These are phyloP conservation scores for Neurospora sp. DNA, from an alignment of 495 filamentous ascomycete species.

Conservation along the genomic window DNA sequence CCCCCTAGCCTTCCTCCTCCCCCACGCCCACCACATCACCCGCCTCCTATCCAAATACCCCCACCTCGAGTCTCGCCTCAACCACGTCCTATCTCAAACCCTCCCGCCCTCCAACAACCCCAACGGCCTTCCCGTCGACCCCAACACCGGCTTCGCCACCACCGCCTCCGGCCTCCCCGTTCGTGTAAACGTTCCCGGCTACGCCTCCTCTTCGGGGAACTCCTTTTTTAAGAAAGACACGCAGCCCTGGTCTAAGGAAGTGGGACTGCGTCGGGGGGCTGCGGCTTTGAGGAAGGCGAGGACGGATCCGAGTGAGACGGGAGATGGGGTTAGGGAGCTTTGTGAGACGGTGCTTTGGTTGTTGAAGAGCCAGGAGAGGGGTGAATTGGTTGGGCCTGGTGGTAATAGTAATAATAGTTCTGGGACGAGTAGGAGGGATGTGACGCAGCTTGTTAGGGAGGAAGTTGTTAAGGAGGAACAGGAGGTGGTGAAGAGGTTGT, in stretches of 20 bases:
- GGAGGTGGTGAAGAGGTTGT: conserved; percentile 24
- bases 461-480: conserved; percentile 24
- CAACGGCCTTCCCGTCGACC: neutral
- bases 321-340: conserved; percentile 39
- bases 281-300: conserved; percentile 25
- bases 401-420: neutral
- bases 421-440: conserved; percentile 4
- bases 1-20: conserved; percentile 29
- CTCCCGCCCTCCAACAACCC: conserved; percentile 21
- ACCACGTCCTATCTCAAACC: conserved; percentile 43
- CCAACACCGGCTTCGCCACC: neutral
- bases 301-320: conserved; percentile 24
- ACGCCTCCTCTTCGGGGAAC: neutral
- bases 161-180: neutral
- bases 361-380: conserved; percentile 8
- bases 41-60: conserved; percentile 44
- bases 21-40: conserved; percentile 35
- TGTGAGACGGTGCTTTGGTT: conserved; percentile 31
- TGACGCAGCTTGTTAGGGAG: conserved; percentile 14
- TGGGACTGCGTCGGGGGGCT: conserved; percentile 27
- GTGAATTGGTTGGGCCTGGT: neutral
- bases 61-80: conserved; percentile 37
- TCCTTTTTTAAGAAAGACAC: neutral
- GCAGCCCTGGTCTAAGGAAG: conserved; percentile 29
- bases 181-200: neutral